Evolutionary conservation across 2,329 filamentous ascomycete species (phyloP).

Genomic region (Mycosphaerella arachidis): DNA sequence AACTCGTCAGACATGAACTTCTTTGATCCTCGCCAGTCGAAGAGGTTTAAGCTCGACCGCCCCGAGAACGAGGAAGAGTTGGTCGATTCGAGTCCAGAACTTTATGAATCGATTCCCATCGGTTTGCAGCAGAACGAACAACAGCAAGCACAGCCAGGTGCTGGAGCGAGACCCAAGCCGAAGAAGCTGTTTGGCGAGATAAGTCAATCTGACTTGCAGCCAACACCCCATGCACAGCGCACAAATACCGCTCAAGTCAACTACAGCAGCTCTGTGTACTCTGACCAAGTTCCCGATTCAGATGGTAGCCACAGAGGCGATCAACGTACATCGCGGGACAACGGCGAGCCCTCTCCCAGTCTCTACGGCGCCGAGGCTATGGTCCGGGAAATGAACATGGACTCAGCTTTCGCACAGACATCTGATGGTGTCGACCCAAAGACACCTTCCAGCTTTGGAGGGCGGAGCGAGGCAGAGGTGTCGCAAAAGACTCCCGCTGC

Average conservation of each 20-base stretch:
- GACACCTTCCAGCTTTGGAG: constrained; percentile 20
- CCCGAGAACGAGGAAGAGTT: constrained; percentile 30
- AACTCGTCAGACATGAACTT: constrained; percentile 36
- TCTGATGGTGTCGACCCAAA: constrained; percentile 34
- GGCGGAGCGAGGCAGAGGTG: constrained; percentile 7
- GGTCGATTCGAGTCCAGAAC: constrained; percentile 36
- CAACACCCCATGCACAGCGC: constrained; percentile 36
- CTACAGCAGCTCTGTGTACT: constrained; percentile 4
- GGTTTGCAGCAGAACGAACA: constrained; percentile 15
- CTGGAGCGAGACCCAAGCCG: constrained; percentile 11
- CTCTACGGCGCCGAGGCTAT: constrained; percentile 47
- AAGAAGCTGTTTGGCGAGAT: constrained; percentile 59
- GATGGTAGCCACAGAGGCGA: constrained; percentile 1
- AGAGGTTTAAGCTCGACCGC: constrained; percentile 41
- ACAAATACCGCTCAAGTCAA: constrained; percentile 1
- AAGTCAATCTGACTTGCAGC: constrained; percentile 50
- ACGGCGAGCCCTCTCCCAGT: constrained; percentile 32
- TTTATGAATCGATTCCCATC: constrained; percentile 33
- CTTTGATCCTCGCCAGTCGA: constrained; percentile 39
- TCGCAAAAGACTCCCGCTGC: constrained; percentile 11
- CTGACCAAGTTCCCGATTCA: neutral
- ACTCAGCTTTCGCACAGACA: constrained; percentile 37
- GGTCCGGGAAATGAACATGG: constrained; percentile 47
- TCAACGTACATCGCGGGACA: neutral
- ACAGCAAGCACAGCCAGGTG: constrained; percentile 11